These are phyloP conservation scores for Kingdonia uniflora DNA, from an alignment of 164 flowering plant genomes.

Conservation along the genomic window DNA sequence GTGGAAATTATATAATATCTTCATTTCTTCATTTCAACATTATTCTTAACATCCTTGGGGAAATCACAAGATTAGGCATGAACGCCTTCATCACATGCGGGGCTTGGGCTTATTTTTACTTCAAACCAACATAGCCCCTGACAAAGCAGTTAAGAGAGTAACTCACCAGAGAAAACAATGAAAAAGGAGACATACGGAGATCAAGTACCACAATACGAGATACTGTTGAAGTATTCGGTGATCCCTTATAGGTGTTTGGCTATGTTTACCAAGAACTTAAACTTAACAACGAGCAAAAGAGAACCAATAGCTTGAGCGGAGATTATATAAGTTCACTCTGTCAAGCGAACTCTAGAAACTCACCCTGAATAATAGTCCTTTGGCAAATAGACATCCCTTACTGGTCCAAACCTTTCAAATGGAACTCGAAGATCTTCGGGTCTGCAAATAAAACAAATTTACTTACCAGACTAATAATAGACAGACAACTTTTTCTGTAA, in stretches of 20 bases:
- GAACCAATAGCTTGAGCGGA: not conserved
- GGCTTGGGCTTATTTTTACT: slow-evolving; percentile 86
- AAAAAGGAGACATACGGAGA: slow-evolving; percentile 2
- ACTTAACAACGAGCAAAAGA: not conserved
- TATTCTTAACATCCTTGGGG: slow-evolving; percentile 41
- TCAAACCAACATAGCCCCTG: slow-evolving; percentile 78
- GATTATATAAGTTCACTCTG: too few relatives aligned
- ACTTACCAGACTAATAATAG: not conserved
- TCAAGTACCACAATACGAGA: not conserved
- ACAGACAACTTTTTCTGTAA: not conserved
- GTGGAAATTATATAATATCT: slow-evolving; percentile 29
- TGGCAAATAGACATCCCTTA: slow-evolving; percentile 77
- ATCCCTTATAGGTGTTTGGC: too few relatives aligned
- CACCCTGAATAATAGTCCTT: slow-evolving; percentile 81
- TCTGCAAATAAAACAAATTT: slow-evolving; percentile 42
- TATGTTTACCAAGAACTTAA: not conserved
- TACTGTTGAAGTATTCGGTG: too few relatives aligned
- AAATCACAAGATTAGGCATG: slow-evolving; percentile 47
- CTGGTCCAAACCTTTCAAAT: slow-evolving; percentile 76
- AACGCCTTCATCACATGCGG: slow-evolving; percentile 49
- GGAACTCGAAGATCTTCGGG: slow-evolving; percentile 72
- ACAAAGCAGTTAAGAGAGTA: slow-evolving; percentile 65
- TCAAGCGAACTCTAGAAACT: slow-evolving; percentile 13
- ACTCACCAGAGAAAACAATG: slow-evolving; percentile 29
- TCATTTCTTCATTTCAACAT: slow-evolving; percentile 41